Evolutionary conservation across 768 basidiomycete genomes (phyloP), one percentile per base, ranked within the genome.

Genomic region (Vishniacozyma victoriae): DNA sequence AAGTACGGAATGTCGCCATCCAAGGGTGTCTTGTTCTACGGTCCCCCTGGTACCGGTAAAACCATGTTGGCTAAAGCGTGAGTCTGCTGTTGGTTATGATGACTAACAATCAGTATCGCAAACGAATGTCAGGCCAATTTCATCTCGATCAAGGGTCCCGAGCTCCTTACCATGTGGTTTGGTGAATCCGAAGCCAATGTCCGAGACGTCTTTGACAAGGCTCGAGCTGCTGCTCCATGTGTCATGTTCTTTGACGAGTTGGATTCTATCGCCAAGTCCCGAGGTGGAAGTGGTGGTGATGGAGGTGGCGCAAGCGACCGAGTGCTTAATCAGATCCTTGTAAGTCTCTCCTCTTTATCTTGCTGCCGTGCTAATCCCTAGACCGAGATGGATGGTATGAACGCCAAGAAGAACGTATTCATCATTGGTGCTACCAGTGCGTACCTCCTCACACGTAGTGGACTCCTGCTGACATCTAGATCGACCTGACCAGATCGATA

Each of bases 211-310:
- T 99, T 99, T 74, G 95, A 99, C 81, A 97, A 97, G 76, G 95
- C 95, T 24, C 88, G 95, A 60, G 95, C 95, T 15, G 95, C 95
- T 6, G 93, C 95, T 22, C 95, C 95, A 46, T 97, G 95, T 71
- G 95, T 99, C 62, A 95, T 99, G 90, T 99, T 99, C 87, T 99
- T 99, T 75, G 95, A 99, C 65, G 95, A 99, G 74, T 78, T 99
- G 72, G 95, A 99, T 73, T 95, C 93, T 14, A 97, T 99, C 65
- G 95, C 95, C 38, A 97, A 97, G 77, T 82, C 91, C 44, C 88
- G 95, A 75, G 95, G 95, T 54, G 72, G 72, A 19, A 80, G 82
- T 18, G 78, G 80, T 2, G 75, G 78, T 7, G 95, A 97, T 74
- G 95, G 75, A 46, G 95, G 95, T 56, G 95, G 95, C 54, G 93